Percentiles rank a stretch among this genome's conserved stretches.
Evolutionary conservation across 2,329 filamentous ascomycete species (phyloP).

Genomic region (Cephalotrichum gorgonifer): DNA sequence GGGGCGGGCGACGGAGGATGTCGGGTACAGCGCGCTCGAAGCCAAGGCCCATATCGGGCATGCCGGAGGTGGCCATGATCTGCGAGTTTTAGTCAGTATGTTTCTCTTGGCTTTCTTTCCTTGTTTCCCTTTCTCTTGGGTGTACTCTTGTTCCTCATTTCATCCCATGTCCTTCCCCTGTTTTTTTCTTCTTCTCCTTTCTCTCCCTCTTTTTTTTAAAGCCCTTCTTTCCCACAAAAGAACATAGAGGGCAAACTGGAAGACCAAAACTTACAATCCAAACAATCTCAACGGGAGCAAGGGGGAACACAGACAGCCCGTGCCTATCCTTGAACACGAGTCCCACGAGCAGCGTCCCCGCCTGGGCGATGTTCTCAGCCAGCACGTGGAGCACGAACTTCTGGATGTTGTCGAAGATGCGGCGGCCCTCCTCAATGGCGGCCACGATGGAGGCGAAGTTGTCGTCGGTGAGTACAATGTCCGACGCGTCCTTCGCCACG

Average conservation of each 20-base stretch:
- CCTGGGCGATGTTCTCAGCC: slow-evolving; percentile 62
- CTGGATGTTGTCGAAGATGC: slow-evolving; percentile 67
- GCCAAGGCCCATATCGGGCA: slow-evolving; percentile 69
- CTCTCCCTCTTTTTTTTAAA: neutral
- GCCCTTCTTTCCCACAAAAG: neutral
- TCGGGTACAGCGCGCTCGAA: slow-evolving; percentile 61
- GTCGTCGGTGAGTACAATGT: slow-evolving; percentile 62
- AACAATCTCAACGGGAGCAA: slow-evolving; percentile 65
- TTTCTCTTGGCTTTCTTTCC: neutral
- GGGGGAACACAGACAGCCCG: slow-evolving; percentile 60
- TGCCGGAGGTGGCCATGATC: slow-evolving; percentile 66
- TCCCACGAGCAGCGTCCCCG: slow-evolving; percentile 58
- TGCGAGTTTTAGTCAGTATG: neutral
- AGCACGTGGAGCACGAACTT: slow-evolving; percentile 64
- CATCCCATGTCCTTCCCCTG: too few species aligned
- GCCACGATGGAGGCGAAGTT: slow-evolving; percentile 65
- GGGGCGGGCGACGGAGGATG: slow-evolving; percentile 58
- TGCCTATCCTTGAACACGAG: slow-evolving; percentile 59
- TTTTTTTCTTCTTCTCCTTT: neutral
- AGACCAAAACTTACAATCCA: slow-evolving; percentile 42
- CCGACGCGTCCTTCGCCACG: slow-evolving; percentile 53
- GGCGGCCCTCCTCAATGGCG: slow-evolving; percentile 60
- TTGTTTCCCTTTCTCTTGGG: too few species aligned
- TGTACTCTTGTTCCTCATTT: too few species aligned
- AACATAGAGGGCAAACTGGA: neutral